Base-by-base conservation (phyloP, 768 basidiomycete genomes). In the Russula brevipes region DNA sequence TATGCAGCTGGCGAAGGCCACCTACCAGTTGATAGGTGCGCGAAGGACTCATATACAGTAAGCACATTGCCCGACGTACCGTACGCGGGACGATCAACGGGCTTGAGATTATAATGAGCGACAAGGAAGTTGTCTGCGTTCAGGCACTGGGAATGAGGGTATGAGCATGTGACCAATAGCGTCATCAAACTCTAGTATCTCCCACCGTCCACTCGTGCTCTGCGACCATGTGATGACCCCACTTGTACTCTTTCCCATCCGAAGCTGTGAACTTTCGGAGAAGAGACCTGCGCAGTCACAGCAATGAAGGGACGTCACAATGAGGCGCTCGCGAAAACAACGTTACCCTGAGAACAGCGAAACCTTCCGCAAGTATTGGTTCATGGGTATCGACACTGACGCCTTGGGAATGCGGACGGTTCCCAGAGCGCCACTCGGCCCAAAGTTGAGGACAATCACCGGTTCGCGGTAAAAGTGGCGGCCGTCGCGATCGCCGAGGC, bases 191-290 rank as follows among this genome's bases (percentile, higher is more conserved):
- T 35, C 47, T 50, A 55, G 41, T 24, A 35, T 42, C 88, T 42
- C 88, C 71, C 72, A 90, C 88, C 71, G 87, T 79, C 88, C 88
- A 91, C 74, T 89, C 87, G 62, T 88, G 87, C 17, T 80, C 84
- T 8, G 78, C 76, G 36, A 79, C 72, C 45, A 76, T 76, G 36
- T 79, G 79, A 72, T 83, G 76, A 35, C 80, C 79, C 88, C 88
- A 91, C 71, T 78, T 78, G 67, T 89, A 89, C 69, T 89, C 87
- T 33, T 78, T 78, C 39, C 87, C 87, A 70, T 89, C 86, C 45
- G 84, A 84, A 16, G 80, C 87, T 52, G 72, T 75, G 66, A 90
- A 91, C 72, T 87, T 88, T 50, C 88, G 74, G 49, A 82, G 82
- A 64, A 88, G 73, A 9, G 88, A 87, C 55, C 88, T 89, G 65